Conservation (phyloP, 2,329 filamentous ascomycete genomes). For the Fusarium beomiforme region DNA sequence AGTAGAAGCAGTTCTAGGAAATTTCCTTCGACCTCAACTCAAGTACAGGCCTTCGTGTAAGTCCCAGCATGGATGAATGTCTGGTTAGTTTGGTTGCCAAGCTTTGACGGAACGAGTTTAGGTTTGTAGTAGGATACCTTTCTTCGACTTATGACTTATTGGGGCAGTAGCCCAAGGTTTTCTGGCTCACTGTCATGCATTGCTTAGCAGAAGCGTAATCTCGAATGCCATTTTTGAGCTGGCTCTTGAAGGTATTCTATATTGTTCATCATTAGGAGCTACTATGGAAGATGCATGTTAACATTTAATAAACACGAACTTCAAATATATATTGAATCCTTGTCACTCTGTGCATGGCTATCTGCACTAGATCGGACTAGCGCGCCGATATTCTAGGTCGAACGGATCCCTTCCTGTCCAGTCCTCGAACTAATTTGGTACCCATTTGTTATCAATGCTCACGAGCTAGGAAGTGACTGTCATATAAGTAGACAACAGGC, state of each 20-base stretch:
- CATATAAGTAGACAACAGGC: conserved; percentile 9
- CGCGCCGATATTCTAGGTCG: conserved; percentile 35
- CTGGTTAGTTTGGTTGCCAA: conserved; percentile 1
- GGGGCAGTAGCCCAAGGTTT: conserved; percentile 3
- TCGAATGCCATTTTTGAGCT: conserved; percentile 6
- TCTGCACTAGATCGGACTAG: conserved; percentile 25
- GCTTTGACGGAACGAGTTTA: conserved; percentile 24
- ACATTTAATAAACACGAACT: background rate
- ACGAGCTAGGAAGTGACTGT: conserved; percentile 1
- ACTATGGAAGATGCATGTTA: background rate
- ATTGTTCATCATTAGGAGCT: conserved; percentile 7
- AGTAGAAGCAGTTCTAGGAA: conserved; percentile 2
- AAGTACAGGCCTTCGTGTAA: background rate
- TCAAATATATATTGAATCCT: background rate
- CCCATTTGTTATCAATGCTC: conserved; percentile 15
- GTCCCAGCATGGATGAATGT: too few species aligned
- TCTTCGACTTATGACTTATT: conserved; percentile 14
- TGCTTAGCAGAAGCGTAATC: conserved; percentile 4
- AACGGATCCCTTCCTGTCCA: conserved; percentile 28
- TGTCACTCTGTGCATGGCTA: background rate
- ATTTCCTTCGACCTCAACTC: background rate
- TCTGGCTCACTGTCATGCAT: background rate
- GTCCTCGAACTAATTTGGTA: conserved; percentile 27
- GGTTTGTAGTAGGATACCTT: conserved; percentile 22
- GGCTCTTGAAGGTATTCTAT: conserved; percentile 25